Evolutionary conservation across 2,329 filamentous ascomycete species (phyloP).

Genomic region (Graphilbum sp.): DNA sequence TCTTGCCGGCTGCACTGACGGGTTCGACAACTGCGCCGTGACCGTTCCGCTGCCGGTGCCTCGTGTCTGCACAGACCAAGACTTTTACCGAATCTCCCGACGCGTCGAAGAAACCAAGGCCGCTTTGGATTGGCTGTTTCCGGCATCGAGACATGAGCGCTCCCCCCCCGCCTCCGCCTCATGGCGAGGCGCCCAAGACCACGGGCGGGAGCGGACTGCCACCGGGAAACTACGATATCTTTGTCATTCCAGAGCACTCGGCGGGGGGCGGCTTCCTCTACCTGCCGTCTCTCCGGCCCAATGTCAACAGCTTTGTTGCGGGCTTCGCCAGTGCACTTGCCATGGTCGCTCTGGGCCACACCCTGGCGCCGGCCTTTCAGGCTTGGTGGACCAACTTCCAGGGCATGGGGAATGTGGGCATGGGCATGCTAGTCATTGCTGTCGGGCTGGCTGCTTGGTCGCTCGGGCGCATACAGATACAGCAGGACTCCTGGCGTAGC

Average conservation of each 20-base stretch:
- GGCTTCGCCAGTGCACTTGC: slow-evolving; percentile 66
- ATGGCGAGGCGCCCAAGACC: slow-evolving; percentile 61
- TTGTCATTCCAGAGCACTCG: slow-evolving; percentile 86
- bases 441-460: slow-evolving; percentile 70
- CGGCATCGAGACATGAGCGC: slow-evolving; percentile 26
- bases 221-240: slow-evolving; percentile 89
- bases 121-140: slow-evolving; percentile 8
- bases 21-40: no score
- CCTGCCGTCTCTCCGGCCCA: slow-evolving; percentile 73
- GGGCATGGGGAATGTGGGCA: slow-evolving; percentile 55
- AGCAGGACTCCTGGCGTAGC: slow-evolving; percentile 17
- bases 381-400: slow-evolving; percentile 58
- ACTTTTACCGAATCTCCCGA: no score
- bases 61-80: no score
- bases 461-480: slow-evolving; percentile 44
- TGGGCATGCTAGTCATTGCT: slow-evolving; percentile 53
- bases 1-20: no score
- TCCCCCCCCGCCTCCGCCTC: slow-evolving; percentile 72
- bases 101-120: no score
- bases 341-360: slow-evolving; percentile 54
- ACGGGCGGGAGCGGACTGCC: slow-evolving; percentile 44
- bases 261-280: slow-evolving; percentile 83
- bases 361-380: slow-evolving; percentile 55
- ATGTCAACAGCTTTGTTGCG: slow-evolving; percentile 80
- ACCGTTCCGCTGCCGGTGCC: slow-evolving; percentile 1